Percentiles rank a stretch among this genome's conserved stretches.
These are phyloP conservation scores for Aureobasidium leucospermi DNA, from an alignment of 2,329 filamentous ascomycete genomes.

Conservation along the genomic window DNA sequence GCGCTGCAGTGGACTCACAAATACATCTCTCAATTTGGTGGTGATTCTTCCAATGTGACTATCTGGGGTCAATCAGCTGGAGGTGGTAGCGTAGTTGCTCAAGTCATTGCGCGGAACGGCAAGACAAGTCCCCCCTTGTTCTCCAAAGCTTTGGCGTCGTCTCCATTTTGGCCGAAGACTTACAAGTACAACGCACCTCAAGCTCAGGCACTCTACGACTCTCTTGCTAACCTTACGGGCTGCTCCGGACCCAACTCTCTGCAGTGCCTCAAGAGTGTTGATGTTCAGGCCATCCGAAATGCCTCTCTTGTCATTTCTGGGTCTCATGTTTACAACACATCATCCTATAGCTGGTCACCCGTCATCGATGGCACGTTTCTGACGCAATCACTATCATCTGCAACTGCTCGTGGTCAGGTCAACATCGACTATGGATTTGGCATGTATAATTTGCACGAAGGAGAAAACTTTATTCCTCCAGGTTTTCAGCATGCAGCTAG, in stretches of 20 bases:
- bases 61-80: slow-evolving; percentile 45
- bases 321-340: slow-evolving; percentile 47
- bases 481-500: slow-evolving; percentile 34
- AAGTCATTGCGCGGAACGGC: slow-evolving; percentile 44
- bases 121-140: slow-evolving; percentile 41
- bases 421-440: slow-evolving; percentile 43
- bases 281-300: slow-evolving; percentile 47
- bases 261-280: slow-evolving; percentile 47
- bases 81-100: slow-evolving; percentile 46
- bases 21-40: slow-evolving; percentile 41
- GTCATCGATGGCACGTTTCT: slow-evolving; percentile 53
- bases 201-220: slow-evolving; percentile 45
- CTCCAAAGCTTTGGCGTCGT: slow-evolving; percentile 43
- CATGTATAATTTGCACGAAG: slow-evolving; percentile 58
- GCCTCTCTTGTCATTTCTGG: slow-evolving; percentile 44
- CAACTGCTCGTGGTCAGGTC: slow-evolving; percentile 31
- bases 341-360: slow-evolving; percentile 53
- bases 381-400: slow-evolving; percentile 38
- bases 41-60: slow-evolving; percentile 39
- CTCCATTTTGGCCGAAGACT: slow-evolving; percentile 54
- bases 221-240: slow-evolving; percentile 40
- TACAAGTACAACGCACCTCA: slow-evolving; percentile 45
- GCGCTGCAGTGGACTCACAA: slow-evolving; percentile 46
- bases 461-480: slow-evolving; percentile 53
- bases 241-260: slow-evolving; percentile 44